A percentile compares a stretch with the other conserved stretches of the same genome.
Evolutionary conservation across 805 yeast species (phyloP).

Genomic region (Ogataea methylovora): DNA sequence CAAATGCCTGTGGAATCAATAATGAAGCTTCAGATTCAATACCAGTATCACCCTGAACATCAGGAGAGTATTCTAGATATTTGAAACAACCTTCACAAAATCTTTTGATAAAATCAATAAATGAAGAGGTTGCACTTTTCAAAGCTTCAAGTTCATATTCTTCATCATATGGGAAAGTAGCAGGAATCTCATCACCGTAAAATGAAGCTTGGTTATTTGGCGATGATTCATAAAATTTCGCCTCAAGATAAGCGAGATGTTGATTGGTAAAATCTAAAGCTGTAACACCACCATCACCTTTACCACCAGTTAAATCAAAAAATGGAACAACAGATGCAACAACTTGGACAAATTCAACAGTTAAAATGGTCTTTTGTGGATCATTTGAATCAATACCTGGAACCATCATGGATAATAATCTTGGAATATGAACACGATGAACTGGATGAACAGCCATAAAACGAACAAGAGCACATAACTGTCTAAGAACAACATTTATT

Average conservation of each 20-base stretch:
- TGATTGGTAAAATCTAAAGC: constrained; percentile 55
- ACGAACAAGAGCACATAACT: constrained; percentile 57
- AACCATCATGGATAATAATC: constrained; percentile 59
- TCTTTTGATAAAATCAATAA: constrained; percentile 48
- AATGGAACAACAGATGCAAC: constrained; percentile 70
- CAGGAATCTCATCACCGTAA: constrained; percentile 14
- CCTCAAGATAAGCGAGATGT: constrained; percentile 51
- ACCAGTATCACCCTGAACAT: constrained; percentile 40
- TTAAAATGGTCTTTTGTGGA: constrained; percentile 57
- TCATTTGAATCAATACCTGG: constrained; percentile 91
- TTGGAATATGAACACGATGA: constrained; percentile 71
- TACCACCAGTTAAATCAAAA: constrained; percentile 43
- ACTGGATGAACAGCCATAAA: constrained; percentile 56
- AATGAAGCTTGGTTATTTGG: constrained; percentile 14
- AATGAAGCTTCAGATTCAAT: constrained; percentile 42
- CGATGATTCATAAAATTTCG: constrained; percentile 26
- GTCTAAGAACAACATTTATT: constrained; percentile 61
- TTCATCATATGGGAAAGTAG: constrained; percentile 31
- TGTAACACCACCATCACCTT: constrained; percentile 28
- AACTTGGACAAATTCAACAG: constrained; percentile 63
- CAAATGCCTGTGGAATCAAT: constrained; percentile 29
- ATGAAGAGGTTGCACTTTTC: constrained; percentile 65
- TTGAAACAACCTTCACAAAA: constrained; percentile 54
- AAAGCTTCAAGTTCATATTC: constrained; percentile 49
- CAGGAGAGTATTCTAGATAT: constrained; percentile 64